Evolutionary conservation across 805 yeast species (phyloP).

Genomic region (Lipomyces starkeyi): DNA sequence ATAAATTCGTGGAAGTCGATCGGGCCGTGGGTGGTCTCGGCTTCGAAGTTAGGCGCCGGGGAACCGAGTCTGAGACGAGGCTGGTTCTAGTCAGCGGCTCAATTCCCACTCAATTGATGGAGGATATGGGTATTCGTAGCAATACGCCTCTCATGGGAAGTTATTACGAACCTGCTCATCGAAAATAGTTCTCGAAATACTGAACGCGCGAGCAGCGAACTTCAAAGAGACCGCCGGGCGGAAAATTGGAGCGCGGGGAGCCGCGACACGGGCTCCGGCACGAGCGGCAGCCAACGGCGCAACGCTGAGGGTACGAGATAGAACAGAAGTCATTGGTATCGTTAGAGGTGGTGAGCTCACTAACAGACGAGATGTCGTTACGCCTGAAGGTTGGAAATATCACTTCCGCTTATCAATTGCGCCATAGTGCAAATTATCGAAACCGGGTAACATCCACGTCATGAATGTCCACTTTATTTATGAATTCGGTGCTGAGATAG

Average conservation of each 20-base stretch:
- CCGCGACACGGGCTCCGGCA: conserved; percentile 10
- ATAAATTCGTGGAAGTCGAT: conserved; percentile 86
- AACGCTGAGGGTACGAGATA: conserved; percentile 11
- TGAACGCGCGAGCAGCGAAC: conserved; percentile 20
- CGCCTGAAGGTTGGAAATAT: neutral
- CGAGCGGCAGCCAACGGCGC: conserved; percentile 13
- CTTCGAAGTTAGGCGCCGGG: conserved; percentile 84
- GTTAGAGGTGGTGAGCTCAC: neutral
- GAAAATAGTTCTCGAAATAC: conserved; percentile 15
- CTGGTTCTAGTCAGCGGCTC: conserved; percentile 32
- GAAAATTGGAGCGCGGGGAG: conserved; percentile 11
- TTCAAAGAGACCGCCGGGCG: neutral
- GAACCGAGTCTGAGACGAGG: conserved; percentile 76
- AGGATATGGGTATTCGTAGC: neutral
- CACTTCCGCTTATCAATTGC: neutral
- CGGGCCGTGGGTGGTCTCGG: conserved; percentile 80
- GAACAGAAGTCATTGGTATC: conserved; percentile 17
- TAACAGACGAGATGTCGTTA: too few species aligned
- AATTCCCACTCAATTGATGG: neutral
- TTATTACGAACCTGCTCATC: conserved; percentile 21
- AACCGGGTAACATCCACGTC: neutral
- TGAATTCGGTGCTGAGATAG: too few species aligned
- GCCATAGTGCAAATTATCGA: neutral
- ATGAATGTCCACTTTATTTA: too few species aligned
- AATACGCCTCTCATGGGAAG: neutral